Evolutionary conservation across 2,329 filamentous ascomycete species (phyloP).

Genomic region (Thelonectria discophora): DNA sequence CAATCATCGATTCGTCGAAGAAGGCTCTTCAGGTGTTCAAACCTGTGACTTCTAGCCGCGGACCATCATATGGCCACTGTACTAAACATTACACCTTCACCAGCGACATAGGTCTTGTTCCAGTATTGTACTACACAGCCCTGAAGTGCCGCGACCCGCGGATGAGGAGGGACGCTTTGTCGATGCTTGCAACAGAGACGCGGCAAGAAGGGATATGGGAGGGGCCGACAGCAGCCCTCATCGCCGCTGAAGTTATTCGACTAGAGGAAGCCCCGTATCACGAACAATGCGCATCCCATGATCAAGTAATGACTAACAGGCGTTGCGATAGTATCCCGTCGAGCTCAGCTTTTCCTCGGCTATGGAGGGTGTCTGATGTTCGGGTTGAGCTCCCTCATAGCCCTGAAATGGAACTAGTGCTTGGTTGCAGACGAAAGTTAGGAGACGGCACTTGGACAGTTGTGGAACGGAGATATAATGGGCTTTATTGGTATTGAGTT

Average conservation of each 20-base stretch:
- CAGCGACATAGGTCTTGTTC: slow-evolving; percentile 9
- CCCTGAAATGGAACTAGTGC: not conserved
- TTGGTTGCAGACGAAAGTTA: slow-evolving; percentile 3
- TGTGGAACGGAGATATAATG: slow-evolving; percentile 1
- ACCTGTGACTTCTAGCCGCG: not conserved
- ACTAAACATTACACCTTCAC: slow-evolving; percentile 2
- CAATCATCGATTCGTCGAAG: slow-evolving; percentile 1
- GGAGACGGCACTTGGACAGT: not conserved
- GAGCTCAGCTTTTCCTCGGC: not conserved
- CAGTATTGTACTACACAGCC: slow-evolving; percentile 13
- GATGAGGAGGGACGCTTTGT: slow-evolving; percentile 9
- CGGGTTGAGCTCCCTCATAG: not conserved
- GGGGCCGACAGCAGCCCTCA: slow-evolving; percentile 11
- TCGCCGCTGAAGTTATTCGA: slow-evolving; percentile 11
- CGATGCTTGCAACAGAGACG: slow-evolving; percentile 1
- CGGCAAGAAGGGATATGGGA: slow-evolving; percentile 16
- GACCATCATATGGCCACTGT: not conserved
- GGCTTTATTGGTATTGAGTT: not conserved
- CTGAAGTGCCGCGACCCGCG: slow-evolving; percentile 9
- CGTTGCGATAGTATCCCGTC: not conserved
- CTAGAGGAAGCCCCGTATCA: not conserved
- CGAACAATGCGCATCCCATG: not conserved
- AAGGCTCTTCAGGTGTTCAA: not conserved
- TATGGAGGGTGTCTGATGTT: slow-evolving; percentile 2
- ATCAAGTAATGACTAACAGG: not conserved